These are phyloP conservation scores for Aspergillus egyptiacus DNA, from an alignment of 495 filamentous ascomycete genomes.

Conservation along the genomic window DNA sequence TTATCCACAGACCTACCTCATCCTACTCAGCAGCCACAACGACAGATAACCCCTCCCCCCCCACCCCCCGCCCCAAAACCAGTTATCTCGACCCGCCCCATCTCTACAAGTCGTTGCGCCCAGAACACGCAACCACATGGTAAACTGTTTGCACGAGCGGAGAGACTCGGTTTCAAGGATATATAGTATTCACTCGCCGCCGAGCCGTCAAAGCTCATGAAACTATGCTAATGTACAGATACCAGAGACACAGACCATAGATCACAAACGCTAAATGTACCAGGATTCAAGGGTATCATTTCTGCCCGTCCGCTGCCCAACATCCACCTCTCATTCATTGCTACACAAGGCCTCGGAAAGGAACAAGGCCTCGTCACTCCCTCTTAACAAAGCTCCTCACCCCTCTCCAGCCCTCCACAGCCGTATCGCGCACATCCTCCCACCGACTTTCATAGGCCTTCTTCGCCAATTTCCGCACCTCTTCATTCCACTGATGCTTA, in stretches of 20 bases:
- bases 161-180: no score
- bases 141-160: no score
- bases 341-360: no score
- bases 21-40: no score
- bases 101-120: no score
- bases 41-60: no score
- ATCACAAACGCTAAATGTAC: slow-evolving; percentile 4
- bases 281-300: slow-evolving; percentile 18
- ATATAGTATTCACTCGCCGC: neutral
- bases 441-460: slow-evolving; percentile 63
- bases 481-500: slow-evolving; percentile 77
- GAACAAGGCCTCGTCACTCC: slow-evolving; percentile 19
- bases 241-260: neutral
- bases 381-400: slow-evolving; percentile 30
- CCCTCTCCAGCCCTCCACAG: slow-evolving; percentile 29
- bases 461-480: slow-evolving; percentile 60
- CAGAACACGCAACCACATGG: no score
- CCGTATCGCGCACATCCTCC: slow-evolving; percentile 50
- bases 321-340: no score
- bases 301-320: no score
- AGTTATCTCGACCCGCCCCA: no score
- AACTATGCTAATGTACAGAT: neutral
- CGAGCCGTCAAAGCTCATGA: neutral
- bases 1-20: no score
- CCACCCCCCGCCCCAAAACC: no score